Conservation (phyloP, 352 stramenopile species). For the Globisporangium cylindrosporum region DNA sequence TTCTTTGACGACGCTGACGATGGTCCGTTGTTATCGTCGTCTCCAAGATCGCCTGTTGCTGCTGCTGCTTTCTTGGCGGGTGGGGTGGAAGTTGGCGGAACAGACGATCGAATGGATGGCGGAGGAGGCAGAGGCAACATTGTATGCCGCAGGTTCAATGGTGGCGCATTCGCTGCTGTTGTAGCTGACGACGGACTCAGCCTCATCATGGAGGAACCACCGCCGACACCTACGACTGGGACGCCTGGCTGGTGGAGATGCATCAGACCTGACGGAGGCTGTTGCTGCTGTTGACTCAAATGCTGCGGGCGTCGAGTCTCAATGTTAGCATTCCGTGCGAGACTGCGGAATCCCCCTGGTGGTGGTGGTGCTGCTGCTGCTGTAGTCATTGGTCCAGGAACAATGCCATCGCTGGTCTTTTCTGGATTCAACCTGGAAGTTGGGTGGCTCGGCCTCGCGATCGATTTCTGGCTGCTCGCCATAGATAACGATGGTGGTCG, state of each 20-base stretch:
- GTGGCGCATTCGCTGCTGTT: neutral
- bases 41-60: slow-evolving; percentile 16
- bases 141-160: slow-evolving; percentile 7
- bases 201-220: neutral
- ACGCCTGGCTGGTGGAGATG: neutral
- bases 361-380: neutral
- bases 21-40: slow-evolving; percentile 5
- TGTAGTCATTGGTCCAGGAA: neutral
- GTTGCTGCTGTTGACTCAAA: neutral
- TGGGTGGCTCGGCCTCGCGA: neutral
- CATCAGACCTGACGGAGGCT: neutral
- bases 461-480: slow-evolving; percentile 10
- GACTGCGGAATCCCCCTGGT: slow-evolving; percentile 29
- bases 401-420: slow-evolving; percentile 2
- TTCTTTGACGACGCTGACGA: slow-evolving; percentile 25
- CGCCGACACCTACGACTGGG: neutral
- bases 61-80: slow-evolving; percentile 4
- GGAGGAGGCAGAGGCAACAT: neutral
- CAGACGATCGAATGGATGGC: neutral
- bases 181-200: neutral
- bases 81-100: neutral
- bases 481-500: neutral
- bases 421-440: slow-evolving; percentile 1
- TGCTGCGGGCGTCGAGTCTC: slow-evolving; percentile 34
- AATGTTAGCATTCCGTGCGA: slow-evolving; percentile 34